These are phyloP conservation scores for Xylaria flabelliformis DNA, from an alignment of 495 filamentous ascomycete species.

Conservation along the genomic window DNA sequence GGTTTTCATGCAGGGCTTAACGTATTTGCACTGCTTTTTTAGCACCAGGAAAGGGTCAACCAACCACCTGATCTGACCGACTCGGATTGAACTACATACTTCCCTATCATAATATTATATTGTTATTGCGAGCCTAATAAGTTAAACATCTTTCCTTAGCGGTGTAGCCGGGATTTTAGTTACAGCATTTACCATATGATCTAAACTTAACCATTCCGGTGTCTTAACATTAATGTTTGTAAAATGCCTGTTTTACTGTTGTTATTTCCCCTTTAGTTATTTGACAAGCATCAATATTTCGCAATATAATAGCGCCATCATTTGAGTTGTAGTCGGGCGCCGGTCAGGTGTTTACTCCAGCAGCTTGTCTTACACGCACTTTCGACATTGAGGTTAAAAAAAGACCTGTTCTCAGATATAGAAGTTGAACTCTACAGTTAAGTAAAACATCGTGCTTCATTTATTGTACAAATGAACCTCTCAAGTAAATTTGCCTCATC, in stretches of 20 bases:
- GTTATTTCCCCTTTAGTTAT: too few species aligned
- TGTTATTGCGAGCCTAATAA: neutral
- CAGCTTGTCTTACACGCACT: neutral
- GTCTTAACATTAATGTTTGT: too few species aligned
- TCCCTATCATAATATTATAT: neutral
- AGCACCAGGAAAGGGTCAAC: neutral
- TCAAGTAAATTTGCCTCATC: neutral
- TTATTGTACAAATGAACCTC: conserved; percentile 1
- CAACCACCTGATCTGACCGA: neutral
- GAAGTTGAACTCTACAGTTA: neutral
- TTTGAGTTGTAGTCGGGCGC: too few species aligned
- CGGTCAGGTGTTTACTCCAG: neutral
- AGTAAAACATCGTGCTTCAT: neutral
- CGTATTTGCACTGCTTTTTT: conserved; percentile 12
- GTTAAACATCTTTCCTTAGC: neutral
- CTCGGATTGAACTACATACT: neutral
- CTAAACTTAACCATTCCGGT: too few species aligned
- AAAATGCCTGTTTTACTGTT: too few species aligned
- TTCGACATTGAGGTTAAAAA: neutral
- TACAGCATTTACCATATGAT: too few species aligned
- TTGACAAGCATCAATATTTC: too few species aligned
- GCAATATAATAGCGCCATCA: too few species aligned
- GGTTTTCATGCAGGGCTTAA: neutral
- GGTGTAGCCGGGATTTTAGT: too few species aligned
- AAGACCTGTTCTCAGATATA: neutral